A percentile compares a stretch with the other conserved stretches of the same genome.
Conservation (phyloP, 2,329 filamentous ascomycete genomes). For the Fusarium decemcellulare region DNA sequence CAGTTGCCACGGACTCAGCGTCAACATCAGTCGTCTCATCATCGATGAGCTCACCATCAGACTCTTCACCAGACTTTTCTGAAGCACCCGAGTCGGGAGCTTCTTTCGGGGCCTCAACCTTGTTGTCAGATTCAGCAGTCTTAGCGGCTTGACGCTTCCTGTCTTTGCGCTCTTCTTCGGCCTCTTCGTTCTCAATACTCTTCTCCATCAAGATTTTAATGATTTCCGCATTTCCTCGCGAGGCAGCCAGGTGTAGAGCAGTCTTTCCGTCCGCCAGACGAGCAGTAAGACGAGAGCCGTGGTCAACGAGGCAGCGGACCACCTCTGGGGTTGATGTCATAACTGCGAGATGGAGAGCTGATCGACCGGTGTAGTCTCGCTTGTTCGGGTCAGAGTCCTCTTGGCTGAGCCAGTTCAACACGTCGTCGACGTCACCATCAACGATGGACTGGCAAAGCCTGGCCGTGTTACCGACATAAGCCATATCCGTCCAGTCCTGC, state of each 20-base stretch:
- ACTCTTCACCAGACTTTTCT: constrained; percentile 52
- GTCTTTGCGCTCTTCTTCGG: constrained; percentile 72
- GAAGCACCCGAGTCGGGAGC: constrained; percentile 22
- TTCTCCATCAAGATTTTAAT: constrained; percentile 80
- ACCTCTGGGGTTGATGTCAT: constrained; percentile 78
- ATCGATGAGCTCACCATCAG: constrained; percentile 64
- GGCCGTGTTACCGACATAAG: constrained; percentile 85
- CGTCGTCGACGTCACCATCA: constrained; percentile 77
- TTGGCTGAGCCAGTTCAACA: constrained; percentile 78
- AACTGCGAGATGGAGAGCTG: constrained; percentile 83
- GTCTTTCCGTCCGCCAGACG: constrained; percentile 85
- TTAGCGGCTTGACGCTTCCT: constrained; percentile 58
- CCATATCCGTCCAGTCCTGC: constrained; percentile 92
- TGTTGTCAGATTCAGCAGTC: constrained; percentile 6
- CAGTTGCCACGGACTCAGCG: constrained; percentile 70
- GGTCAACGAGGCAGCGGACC: constrained; percentile 78
- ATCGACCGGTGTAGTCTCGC: constrained; percentile 83
- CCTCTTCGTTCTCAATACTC: constrained; percentile 81
- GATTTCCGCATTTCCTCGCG: constrained; percentile 77
- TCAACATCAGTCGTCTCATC: constrained; percentile 65
- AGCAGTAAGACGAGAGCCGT: constrained; percentile 80
- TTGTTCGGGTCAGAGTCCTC: constrained; percentile 79
- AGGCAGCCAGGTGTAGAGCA: constrained; percentile 85
- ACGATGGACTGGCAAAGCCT: constrained; percentile 86
- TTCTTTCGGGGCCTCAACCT: constrained; percentile 10